Conservation (phyloP, 495 filamentous ascomycete genomes). For the Friedmanniomyces simplex region DNA sequence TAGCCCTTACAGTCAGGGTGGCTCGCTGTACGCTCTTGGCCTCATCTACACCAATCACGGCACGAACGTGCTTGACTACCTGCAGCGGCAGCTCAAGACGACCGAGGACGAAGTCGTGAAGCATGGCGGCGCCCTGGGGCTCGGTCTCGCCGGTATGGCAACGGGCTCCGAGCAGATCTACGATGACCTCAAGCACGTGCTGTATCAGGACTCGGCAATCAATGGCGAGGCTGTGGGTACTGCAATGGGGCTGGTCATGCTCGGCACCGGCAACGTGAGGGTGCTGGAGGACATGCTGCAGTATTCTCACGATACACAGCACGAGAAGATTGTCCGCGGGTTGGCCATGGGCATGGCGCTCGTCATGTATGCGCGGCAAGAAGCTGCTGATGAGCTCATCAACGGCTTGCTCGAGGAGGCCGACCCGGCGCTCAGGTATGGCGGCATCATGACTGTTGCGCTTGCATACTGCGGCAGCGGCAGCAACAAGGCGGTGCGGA, state of each 20-base stretch:
- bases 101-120: conserved; percentile 91
- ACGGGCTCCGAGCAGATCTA: conserved; percentile 84
- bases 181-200: conserved; percentile 73
- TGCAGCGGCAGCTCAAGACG: conserved; percentile 74
- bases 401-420: conserved; percentile 88
- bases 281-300: conserved; percentile 91
- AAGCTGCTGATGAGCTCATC: conserved; percentile 87
- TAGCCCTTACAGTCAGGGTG: conserved; percentile 91
- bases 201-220: conserved; percentile 87
- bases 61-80: conserved; percentile 78
- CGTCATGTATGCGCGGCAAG: conserved; percentile 95
- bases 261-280: conserved; percentile 86
- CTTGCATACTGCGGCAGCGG: conserved; percentile 94
- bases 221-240: conserved; percentile 95
- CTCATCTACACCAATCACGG: conserved; percentile 98
- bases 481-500: conserved; percentile 97
- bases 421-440: conserved; percentile 87
- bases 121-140: conserved; percentile 87
- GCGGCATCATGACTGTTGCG: conserved; percentile 97
- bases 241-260: conserved; percentile 92
- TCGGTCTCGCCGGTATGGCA: conserved; percentile 97
- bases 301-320: conserved; percentile 94
- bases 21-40: conserved; percentile 88
- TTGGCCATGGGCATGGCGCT: conserved; percentile 92
- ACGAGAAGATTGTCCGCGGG: conserved; percentile 97